Conservation (phyloP, 2,329 filamentous ascomycete species). For the Trichoderma pleuroti region DNA sequence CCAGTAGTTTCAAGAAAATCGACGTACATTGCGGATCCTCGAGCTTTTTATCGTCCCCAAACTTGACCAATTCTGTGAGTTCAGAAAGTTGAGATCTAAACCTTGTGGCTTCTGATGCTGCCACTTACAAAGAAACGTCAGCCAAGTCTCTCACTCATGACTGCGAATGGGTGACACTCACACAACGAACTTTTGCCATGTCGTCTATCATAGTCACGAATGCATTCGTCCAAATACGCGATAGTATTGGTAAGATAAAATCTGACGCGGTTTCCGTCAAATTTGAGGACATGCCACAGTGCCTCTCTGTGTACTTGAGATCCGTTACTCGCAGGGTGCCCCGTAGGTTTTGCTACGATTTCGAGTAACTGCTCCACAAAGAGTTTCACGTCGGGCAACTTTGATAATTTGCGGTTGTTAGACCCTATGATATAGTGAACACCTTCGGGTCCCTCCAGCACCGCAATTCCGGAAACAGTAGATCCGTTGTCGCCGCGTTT, state of each 20-base stretch:
- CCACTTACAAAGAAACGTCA: not conserved
- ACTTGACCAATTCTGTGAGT: not conserved
- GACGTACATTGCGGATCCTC: not conserved
- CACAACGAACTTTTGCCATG: not conserved
- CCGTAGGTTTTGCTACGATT: conserved; percentile 11
- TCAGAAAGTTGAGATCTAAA: not conserved
- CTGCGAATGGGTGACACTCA: not conserved
- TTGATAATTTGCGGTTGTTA: conserved; percentile 23
- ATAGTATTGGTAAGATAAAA: conserved; percentile 23
- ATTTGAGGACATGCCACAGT: conserved; percentile 22
- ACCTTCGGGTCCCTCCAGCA: conserved; percentile 28
- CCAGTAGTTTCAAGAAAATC: not conserved
- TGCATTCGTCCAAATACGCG: conserved; percentile 15
- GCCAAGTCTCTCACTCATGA: not conserved
- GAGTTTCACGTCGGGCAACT: not conserved
- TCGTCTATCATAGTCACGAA: conserved; percentile 9
- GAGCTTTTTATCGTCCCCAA: not conserved
- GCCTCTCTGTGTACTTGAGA: not conserved
- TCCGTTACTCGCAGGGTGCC: fast-evolving
- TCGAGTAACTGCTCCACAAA: conserved; percentile 22
- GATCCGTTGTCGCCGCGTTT: conserved; percentile 23
- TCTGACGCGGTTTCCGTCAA: conserved; percentile 22
- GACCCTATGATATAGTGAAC: conserved; percentile 33
- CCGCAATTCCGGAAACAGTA: conserved; percentile 31
- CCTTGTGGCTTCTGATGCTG: not conserved